Percentiles rank a stretch among this genome's conserved stretches.
Conservation (phyloP, 2,329 filamentous ascomycete species). For the Macrophomina tecta region DNA sequence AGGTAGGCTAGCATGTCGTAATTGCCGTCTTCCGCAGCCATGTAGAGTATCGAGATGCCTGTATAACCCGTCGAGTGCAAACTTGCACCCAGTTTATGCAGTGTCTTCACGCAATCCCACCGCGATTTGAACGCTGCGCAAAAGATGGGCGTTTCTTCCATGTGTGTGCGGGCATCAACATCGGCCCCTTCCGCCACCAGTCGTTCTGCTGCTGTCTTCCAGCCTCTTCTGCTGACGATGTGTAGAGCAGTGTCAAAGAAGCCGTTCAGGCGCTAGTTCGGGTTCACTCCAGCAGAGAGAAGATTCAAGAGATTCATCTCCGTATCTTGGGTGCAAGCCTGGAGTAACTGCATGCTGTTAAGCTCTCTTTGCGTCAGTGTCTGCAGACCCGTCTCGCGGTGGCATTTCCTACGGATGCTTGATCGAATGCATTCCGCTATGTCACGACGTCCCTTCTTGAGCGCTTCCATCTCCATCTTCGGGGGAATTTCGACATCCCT, state of each 20-base stretch:
- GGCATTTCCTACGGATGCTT: neutral
- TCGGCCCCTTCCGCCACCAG: neutral
- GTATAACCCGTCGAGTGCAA: neutral
- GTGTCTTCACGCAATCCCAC: neutral
- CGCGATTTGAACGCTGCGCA: too few species aligned
- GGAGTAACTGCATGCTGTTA: neutral
- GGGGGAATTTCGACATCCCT: neutral
- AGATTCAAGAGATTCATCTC: neutral
- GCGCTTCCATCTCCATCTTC: neutral
- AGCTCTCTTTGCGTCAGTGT: neutral
- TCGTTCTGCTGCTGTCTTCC: neutral
- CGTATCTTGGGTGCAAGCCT: neutral
- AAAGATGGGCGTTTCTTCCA: neutral
- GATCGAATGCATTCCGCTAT: neutral
- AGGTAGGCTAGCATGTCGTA: neutral
- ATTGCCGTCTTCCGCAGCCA: neutral
- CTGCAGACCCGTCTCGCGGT: neutral
- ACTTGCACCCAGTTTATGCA: neutral
- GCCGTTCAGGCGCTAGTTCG: neutral
- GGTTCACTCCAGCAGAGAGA: neutral
- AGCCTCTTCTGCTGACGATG: neutral
- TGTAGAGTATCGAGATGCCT: neutral
- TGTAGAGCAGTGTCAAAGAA: neutral
- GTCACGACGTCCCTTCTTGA: neutral
- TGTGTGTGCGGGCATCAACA: neutral